Evolutionary conservation across 2,329 filamentous ascomycete species (phyloP), one percentile per base, ranked within the genome.

Genomic region (Xylariaceae sp.): DNA sequence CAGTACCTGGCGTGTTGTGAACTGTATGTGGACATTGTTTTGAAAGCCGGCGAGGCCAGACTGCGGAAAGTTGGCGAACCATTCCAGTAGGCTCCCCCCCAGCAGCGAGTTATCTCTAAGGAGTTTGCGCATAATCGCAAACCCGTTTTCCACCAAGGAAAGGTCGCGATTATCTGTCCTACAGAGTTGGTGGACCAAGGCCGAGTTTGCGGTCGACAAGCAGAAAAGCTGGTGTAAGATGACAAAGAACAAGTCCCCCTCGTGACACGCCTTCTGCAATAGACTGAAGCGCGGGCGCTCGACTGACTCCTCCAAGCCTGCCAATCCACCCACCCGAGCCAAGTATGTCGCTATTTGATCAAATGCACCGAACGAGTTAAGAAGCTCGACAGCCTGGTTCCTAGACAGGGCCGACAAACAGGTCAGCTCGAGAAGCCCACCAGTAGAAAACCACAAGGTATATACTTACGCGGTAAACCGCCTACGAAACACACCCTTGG

Each of bases 221-320:
- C 79, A 84, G 56, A 77, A 81, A 2, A 83, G 43, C 53, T 85
- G 81, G 53, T 85, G 82, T 9, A 85, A 55, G 5, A 71, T 66
- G 34, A 88, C 50, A 54, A 82, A 88, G 53, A 84, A 76, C 32
- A 65, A 46, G 55, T 89, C 85, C 4, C 69, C 58, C 0, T 55
- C 50, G 2, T 46, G 30, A 47, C 78, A 82, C 1, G 83, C 83
- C 16, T 75, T 64, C 17, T 48, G 53, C 9, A 88, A 61, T 6
- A 84, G 65, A n/a, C 56, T 47, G 23, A 78, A 64, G 19, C 83
- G 69, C 16, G 63, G 63, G 31, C 55, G 51, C 43, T 75, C 74
- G 2, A 70, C 52, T 4, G 51, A 50, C 27, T 34, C 47, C 38
- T 57, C 57, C 14, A 57, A 47, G 19, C 16, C 34, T 7, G 38